Evolutionary conservation across 2,329 filamentous ascomycete genomes (phyloP), one percentile per base, ranked within the genome.

Genomic region (Aureobasidium namibiae): DNA sequence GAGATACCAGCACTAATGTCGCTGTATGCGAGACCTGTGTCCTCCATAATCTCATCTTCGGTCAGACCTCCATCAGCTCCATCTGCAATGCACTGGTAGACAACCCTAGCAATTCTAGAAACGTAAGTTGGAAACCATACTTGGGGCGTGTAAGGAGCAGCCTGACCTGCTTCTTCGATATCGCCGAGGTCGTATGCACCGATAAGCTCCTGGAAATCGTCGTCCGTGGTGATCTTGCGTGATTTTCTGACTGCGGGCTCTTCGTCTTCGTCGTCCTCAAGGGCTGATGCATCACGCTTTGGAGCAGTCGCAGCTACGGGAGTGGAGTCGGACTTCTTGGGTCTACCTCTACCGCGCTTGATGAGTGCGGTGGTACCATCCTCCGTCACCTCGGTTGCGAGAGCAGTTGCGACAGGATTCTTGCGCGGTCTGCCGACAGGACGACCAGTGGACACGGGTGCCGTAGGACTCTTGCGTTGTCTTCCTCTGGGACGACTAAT

Each of bases 71-170:
- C 29, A 18, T 11, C 38, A 2, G 39, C 11, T 41, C 50, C 34
- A n/a, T 24, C 34, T 38, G 21, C 36, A 18, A 56, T 34, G 18
- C 52, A 44, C 14, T 56, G 52, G 29, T 56, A 56, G 13, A 56
- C 21, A 24, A 45, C 29, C n/a, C 36, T 56, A 10, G 52, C 38
- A 26, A 44, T n/a, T n/a, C 52, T 56, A 11, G 52, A 44, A 11
- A 56, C 26, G 52, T 56, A 56, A 45, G 52, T 56, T 16, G 52
- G 52, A 4, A 56, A 56, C 52, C 38, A 45, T 41, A 56, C 38
- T 29, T 44, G 38, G 14, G 52, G 50, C 31, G 52, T 56, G 39
- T 45, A 45, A 8, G 52, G 52, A 33, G 52, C 38, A 34, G 29
- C 18, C 38, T 34, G 26, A 34, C 39, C 39, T 44, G 38, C 52